Base-by-base conservation (phyloP, 768 basidiomycete genomes). In the Pleurotus pulmonarius region DNA sequence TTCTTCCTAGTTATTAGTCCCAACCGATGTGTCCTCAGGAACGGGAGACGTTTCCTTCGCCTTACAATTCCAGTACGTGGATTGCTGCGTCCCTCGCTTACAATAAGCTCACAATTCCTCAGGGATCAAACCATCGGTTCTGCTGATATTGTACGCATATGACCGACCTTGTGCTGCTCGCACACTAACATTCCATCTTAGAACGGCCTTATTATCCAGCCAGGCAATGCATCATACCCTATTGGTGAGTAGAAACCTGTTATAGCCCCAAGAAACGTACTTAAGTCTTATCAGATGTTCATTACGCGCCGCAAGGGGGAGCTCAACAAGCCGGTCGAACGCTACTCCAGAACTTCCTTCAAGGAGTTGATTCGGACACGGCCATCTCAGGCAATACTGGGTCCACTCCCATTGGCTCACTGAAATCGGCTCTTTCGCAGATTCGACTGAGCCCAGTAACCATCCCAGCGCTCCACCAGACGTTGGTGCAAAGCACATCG, bases 281-380 rank as follows among this genome's bases (percentile, higher is more conserved):
- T 38, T 13, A 9, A 18, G 13, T 18, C 8, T 40, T 37, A 7
- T 40, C 58, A 79, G 85, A 83, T 57, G 85, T 90, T 4, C 74
- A 83, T 48, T 89, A 78, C 68, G 74, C 81, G 8, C 83, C 85
- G 0, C 80, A 83, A 59, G 83, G 82, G 5, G 70, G 64, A 18
- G 80, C 83, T 5, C 67, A 73, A n/a, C 63, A 74, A 1, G 80
- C 85, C 1, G 87, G 88, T 18, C 75, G 73, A 53, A 63, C 64
- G 7, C 64, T 90, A 58, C 75, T 90, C 46, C 79, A 87, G 67
- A 85, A 86, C 64, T 90, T 82, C 63, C 67, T 90, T n/a, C 82
- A 87, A 69, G 88, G 86, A 15, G 60, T 83, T 26, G 70, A 81
- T 58, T 79, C 80, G 5, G 70, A 73, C 45, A 83, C 83, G 1